Evolutionary conservation across 2,329 filamentous ascomycete species (phyloP).

Genomic region (Didymella glomerata): DNA sequence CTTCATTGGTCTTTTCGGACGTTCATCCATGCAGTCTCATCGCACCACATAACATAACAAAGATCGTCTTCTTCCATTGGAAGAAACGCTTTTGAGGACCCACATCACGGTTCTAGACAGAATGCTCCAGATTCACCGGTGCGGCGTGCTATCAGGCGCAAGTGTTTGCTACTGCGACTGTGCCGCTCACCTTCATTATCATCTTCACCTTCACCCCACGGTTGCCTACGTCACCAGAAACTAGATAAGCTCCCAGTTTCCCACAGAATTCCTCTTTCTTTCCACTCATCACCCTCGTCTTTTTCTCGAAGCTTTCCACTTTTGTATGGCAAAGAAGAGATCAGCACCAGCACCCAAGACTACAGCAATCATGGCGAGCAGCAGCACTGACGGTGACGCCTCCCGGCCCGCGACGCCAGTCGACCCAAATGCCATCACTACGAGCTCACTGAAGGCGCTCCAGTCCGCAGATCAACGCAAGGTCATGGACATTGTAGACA

Average conservation of each 20-base stretch:
- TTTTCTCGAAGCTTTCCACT: neutral
- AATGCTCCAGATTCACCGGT: neutral
- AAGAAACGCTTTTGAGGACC: too few species aligned
- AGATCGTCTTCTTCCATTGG: too few species aligned
- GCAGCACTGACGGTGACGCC: neutral
- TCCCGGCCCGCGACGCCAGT: neutral
- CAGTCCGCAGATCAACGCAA: slow-evolving; percentile 57
- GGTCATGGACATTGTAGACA: slow-evolving; percentile 42
- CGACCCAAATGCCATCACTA: slow-evolving; percentile 33
- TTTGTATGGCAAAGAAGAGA: slow-evolving; percentile 4
- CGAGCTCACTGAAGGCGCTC: slow-evolving; percentile 52
- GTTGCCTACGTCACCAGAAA: neutral
- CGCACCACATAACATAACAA: too few species aligned
- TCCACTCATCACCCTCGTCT: neutral
- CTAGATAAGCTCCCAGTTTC: neutral
- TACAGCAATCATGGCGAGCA: neutral
- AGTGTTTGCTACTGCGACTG: slow-evolving; percentile 1
- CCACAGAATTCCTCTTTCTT: neutral
- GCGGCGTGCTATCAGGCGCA: neutral
- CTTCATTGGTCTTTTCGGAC: too few species aligned
- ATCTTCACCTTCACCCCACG: neutral
- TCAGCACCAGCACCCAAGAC: neutral
- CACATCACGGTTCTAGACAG: too few species aligned
- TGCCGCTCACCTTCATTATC: neutral
- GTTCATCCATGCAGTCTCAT: too few species aligned